phyloP scores from a whole-genome alignment of 805 yeast genomes.

The Tetrapisispora taiwanensis region DNA sequence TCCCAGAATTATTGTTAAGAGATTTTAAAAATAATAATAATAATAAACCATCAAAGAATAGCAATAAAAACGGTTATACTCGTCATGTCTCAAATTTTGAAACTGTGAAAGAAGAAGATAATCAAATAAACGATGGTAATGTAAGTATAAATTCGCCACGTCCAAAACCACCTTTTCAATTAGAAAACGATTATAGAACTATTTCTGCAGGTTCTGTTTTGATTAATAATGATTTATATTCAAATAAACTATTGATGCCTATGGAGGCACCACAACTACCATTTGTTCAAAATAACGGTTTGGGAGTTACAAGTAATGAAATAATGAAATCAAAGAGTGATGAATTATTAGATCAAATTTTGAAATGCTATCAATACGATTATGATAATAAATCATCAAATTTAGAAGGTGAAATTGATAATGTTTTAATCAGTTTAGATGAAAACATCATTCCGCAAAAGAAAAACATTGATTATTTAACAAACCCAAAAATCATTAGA shows the following conservation, averaged over 20 bases:
- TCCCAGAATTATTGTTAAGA: constrained; percentile 24
- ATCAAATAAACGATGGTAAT: neutral
- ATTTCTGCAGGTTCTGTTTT: neutral
- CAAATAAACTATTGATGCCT: constrained; percentile 8
- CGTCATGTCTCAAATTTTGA: constrained; percentile 4
- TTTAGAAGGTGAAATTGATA: constrained; percentile 13
- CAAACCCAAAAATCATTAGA: constrained; percentile 1
- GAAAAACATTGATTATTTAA: neutral
- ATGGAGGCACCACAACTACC: neutral
- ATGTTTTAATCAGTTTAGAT: constrained; percentile 9
- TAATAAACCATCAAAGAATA: neutral
- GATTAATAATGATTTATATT: constrained; percentile 4
- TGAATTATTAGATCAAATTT: constrained; percentile 20
- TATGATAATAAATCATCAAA: neutral
- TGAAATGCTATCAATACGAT: constrained; percentile 15
- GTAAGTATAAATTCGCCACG: neutral
- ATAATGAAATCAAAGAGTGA: constrained; percentile 13
- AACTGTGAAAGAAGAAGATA: constrained; percentile 4
- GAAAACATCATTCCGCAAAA: constrained; percentile 5
- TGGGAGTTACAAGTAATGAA: neutral
- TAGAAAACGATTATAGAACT: neutral
- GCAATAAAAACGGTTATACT: neutral
- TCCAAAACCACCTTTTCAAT: neutral
- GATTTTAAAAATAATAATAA: constrained; percentile 12
- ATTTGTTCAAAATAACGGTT: neutral